Conservation (phyloP, 164 flowering plant genomes). For the Houttuynia cordata region DNA sequence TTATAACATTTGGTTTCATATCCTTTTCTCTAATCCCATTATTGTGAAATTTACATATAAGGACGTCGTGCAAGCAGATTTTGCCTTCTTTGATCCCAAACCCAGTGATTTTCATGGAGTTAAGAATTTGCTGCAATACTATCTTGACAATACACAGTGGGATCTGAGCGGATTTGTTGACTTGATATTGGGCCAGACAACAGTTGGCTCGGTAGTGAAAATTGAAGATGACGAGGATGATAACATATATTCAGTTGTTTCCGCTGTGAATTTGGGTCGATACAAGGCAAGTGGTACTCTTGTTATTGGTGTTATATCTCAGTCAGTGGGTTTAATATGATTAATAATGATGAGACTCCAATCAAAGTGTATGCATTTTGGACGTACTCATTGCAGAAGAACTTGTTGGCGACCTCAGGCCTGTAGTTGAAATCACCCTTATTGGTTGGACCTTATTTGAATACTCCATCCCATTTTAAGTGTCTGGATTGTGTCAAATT, state of each 20-base stretch:
- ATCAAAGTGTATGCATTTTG: not conserved
- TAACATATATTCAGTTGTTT: constrained; percentile 42
- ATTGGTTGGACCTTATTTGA: not conserved
- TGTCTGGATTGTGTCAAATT: too few relatives aligned
- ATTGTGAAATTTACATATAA: constrained; percentile 2
- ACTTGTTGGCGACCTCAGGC: not conserved
- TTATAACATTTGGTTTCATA: not conserved
- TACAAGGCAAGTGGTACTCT: constrained; percentile 42
- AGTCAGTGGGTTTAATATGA: not conserved
- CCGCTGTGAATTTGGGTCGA: constrained; percentile 68
- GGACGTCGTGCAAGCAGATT: constrained; percentile 77
- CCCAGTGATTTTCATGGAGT: constrained; percentile 81
- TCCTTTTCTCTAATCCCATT: not conserved
- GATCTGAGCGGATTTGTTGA: constrained; percentile 83
- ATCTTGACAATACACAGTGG: constrained; percentile 66
- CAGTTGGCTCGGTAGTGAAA: constrained; percentile 88
- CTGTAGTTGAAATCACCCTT: not conserved
- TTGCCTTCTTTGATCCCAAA: constrained; percentile 87
- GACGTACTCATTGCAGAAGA: not conserved
- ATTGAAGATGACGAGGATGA: constrained; percentile 74
- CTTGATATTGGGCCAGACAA: constrained; percentile 79
- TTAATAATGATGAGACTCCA: not conserved
- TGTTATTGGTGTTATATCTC: not conserved
- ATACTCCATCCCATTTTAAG: too few relatives aligned
- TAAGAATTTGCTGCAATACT: constrained; percentile 64